Percentiles rank a stretch among this genome's conserved stretches.
Evolutionary conservation across 352 stramenopile genomes (phyloP).

Genomic region (Pythium vanterpoolii): DNA sequence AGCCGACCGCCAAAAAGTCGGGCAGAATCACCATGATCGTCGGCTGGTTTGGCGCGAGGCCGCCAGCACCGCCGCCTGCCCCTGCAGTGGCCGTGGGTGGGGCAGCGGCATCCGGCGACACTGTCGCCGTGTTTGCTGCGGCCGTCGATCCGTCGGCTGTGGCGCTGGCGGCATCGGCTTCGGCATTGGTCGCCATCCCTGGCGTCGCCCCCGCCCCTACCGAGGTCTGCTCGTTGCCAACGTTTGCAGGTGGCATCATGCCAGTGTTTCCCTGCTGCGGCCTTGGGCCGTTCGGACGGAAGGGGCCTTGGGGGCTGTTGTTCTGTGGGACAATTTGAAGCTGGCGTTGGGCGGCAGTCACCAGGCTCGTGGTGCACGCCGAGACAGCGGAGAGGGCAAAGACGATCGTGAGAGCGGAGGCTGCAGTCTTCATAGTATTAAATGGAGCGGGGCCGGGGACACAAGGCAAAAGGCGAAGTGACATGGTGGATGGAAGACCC

Average conservation of each 20-base stretch:
- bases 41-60: background rate
- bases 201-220: background rate
- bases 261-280: background rate
- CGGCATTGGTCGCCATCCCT: background rate
- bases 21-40: conserved; percentile 19
- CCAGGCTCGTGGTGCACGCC: background rate
- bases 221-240: background rate
- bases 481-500: background rate
- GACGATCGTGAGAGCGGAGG: background rate
- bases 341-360: background rate
- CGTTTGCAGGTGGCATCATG: background rate
- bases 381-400: background rate
- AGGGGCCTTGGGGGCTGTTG: conserved; percentile 1
- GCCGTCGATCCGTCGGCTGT: background rate
- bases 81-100: background rate
- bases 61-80: background rate
- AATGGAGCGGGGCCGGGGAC: background rate
- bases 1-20: conserved; percentile 10
- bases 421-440: conserved; percentile 10
- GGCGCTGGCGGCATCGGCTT: no score
- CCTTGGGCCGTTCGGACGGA: background rate
- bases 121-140: background rate
- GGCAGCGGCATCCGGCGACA: background rate
- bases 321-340: conserved; percentile 14
- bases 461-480: background rate